Evolutionary conservation across 208 protist species (phyloP), one percentile per base, ranked within the genome.

Genomic region (Trypanosoma caninum): DNA sequence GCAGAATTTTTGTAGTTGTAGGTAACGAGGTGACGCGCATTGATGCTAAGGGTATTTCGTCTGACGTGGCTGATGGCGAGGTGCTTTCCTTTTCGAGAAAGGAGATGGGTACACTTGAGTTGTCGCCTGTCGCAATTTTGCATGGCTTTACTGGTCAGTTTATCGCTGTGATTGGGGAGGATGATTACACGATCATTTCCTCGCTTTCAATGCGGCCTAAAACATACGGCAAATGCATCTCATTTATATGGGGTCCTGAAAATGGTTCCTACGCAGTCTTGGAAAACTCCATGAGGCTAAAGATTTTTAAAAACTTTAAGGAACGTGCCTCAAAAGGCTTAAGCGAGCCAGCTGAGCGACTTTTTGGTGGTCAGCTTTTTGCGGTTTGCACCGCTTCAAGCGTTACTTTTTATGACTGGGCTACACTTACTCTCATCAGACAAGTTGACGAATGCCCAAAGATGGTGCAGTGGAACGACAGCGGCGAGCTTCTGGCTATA

Each of bases 111-210:
- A 82, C 81, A n/a, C 88, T 93, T 34, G 98, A 99, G 61, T 64
- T 97, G 10, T 93, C 91, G 33, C 97, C 98, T 2, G 77, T 88
- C 64, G 58, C 68, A 1, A 80, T 99, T 47, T 27, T 79, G 65
- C 97, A 99, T 74, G 95, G 93, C 48, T 79, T 81, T 23, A 98
- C 97, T 66, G 97, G 97, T 30, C 93, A 98, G 61, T 99, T 95
- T 52, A 79, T 96, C 41, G 89, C 96, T 16, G 72, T 95, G n/a
- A 71, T 99, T 4, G 97, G 97, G 33, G 97, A 98, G 50, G 87
- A 87, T 50, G 97, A 99, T 62, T 99, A 98, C 83, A 98, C 97
- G 45, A 98, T 99, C 69, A 94, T 99, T 69, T 99, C 98, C 23
- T 95, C 97, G 2, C 74, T 99, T 3, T 92, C 86, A 0, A 95